Base-by-base conservation (phyloP, 2,329 filamentous ascomycete species). In the Aureobasidium lini region DNA sequence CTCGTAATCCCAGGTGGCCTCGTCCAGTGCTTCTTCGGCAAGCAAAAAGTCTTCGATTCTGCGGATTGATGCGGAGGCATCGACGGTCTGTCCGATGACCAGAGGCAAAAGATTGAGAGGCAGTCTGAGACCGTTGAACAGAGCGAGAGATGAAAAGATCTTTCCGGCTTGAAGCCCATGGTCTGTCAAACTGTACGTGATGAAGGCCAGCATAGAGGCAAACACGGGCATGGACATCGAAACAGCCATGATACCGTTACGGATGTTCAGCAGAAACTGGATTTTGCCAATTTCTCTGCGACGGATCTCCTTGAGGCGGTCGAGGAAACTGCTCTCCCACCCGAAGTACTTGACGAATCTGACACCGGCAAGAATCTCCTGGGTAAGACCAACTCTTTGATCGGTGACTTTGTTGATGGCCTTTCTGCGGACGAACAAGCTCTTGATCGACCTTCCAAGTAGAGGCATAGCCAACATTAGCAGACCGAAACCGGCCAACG, bases 341-440 rank as follows among this genome's bases (percentile, higher is more conserved):
- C 91, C 92, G 70, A 96, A 97, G 72, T 85, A 96, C 72, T 97
- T 97, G 74, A 97, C 93, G 68, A 97, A 96, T 29, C 92, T 84
- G 28, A 96, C 92, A 0, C 90, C 89, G 65, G 91, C 87, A 13
- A 97, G 69, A 54, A 97, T 95, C 70, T 97, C 93, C 70, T 96
- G 92, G 0, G 91, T 96, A 36, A 97, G 77, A 56, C 88, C 88
- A 7, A 97, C 92, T 63, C 93, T 84, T 74, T 95, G 89, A 70
- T 97, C 93, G 1, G 93, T 97, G 62, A 96, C 84, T 68, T 91
- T 92, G 79, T 96, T 97, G 77, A 97, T 96, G 32, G 73, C 79
- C 66, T 84, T 84, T 67, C 94, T 84, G 56, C 90, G 85, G 15
- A 76, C 76, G 72, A 96, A 90, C 15, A 97, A 77, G 56, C 81